A percentile compares a stretch with the other conserved stretches of the same genome.
These are phyloP conservation scores for Globisporangium middletonii DNA, from an alignment of 352 stramenopile genomes.

Conservation along the genomic window DNA sequence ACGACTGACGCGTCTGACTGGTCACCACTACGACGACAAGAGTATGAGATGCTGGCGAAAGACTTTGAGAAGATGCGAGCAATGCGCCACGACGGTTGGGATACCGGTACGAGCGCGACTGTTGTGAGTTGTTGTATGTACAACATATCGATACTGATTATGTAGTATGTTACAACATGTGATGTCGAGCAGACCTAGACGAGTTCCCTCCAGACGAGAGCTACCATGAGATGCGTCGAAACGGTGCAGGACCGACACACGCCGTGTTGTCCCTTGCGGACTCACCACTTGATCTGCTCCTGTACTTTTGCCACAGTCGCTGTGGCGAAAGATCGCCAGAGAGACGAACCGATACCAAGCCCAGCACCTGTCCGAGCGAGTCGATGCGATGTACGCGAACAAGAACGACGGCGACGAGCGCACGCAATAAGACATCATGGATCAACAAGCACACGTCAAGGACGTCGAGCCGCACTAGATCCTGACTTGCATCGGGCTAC, in stretches of 20 bases:
- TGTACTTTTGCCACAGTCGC: slow-evolving; percentile 3
- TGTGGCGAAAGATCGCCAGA: background rate
- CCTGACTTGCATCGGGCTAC: background rate
- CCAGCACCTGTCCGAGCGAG: background rate
- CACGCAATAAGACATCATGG: background rate
- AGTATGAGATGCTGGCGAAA: no score
- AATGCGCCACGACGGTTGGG: no score
- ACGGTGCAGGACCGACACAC: slow-evolving; percentile 8
- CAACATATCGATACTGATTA: no score
- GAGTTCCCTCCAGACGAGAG: no score
- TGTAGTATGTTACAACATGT: no score
- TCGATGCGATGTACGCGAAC: background rate
- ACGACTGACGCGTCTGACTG: no score
- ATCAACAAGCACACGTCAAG: background rate
- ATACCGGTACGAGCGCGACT: no score
- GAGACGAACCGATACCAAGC: slow-evolving; percentile 3
- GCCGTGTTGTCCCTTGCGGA: slow-evolving; percentile 1
- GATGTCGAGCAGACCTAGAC: no score
- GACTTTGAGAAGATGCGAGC: no score
- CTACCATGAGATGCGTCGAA: no score
- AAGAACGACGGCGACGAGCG: background rate
- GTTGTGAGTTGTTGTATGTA: no score
- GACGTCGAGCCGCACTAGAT: slow-evolving; percentile 2
- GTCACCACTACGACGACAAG: no score
- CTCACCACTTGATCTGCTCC: slow-evolving; percentile 2